Base-by-base conservation (phyloP, 352 stramenopile genomes). In the Phytopythium litorale region DNA sequence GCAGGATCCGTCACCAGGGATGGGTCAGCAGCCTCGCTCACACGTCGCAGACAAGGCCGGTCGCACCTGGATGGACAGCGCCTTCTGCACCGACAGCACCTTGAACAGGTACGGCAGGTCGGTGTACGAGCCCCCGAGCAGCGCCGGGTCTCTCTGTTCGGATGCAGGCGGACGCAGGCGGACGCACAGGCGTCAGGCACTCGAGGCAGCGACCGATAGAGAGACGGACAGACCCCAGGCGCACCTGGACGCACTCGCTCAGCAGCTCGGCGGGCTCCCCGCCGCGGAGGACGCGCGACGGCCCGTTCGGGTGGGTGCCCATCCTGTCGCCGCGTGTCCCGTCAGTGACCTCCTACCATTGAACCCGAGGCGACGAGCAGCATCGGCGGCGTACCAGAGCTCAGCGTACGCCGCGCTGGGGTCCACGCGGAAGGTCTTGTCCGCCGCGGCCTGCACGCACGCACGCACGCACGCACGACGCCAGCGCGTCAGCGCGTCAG, bases 91-190 rank as follows among this genome's bases (percentile, higher is more conserved):
- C 40, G 85, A 98, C 33, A 99, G 73, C 33, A 99, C 94, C 72
- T 99, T 99, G 75, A 99, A 99, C 46, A 99, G 77, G 73, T 98
- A 99, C 1, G 97, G 96, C 32, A 99, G 70, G 40, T 98, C 93
- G 9, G 76, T 73, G 0, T 75, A 71, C 9, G 72, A 67, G 9
- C 65, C 55, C 19, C 73, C 75, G 15, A 79, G 65, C 12, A 66
- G 68, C 25, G 73, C 66, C n/a, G 74, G 72, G 56, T 92, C 65
- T 12, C 43, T 63, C 60, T 79, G 32, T 64, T 64, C 59, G 61
- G 79, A 35, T 16, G 53, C 38, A 45, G 12, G 16, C 12, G 2
- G 16, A 45, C n/a, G n/a, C n/a, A n/a, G n/a, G n/a, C n/a, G n/a
- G n/a, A n/a, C n/a, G 21, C 35, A 35, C 15, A 6, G 38, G 0